Base-by-base conservation (phyloP, 768 basidiomycete species). In the Lentinus tigrinus region DNA sequence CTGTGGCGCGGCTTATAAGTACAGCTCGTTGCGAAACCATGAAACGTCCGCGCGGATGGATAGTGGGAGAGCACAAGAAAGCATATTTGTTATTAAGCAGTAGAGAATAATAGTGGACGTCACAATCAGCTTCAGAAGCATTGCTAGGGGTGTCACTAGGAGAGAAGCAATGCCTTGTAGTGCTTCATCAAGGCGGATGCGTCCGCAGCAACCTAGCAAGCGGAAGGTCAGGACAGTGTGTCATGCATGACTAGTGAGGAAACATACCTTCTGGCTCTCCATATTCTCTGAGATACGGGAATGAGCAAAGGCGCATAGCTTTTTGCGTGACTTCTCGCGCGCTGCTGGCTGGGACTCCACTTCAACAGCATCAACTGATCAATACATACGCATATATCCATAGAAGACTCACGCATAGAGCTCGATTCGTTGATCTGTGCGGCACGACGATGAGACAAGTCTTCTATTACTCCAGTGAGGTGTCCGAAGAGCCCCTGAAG, bases 141-240 rank as follows among this genome's bases (percentile, higher is more conserved):
- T 28, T n/a, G 27, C n/a, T n/a, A n/a, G n/a, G 4, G 21, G 17
- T 21, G 1, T 52, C 36, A 59, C 54, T 68, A 53, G 42, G 67
- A 60, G 46, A 78, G 60, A 7, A 31, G 11, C 9, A 72, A 47
- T 46, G 76, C 70, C 57, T 79, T 78, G 56, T 77, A 79, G 56
- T 77, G 70, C 46, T 71, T 78, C 64, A 78, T 74, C 48, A 76
- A 65, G 19, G 70, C 72, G 27, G 71, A 65, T 9, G 77, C 74
- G 58, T 78, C 76, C 43, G 66, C 67, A 7, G 70, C 73, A 26
- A 79, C 64, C 75, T 77, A 28, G 24, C 52, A 47, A 44, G 16
- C 24, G 13, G 23, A 40, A 37, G 4, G 31, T 56, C 46, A 55
- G 46, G 54, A 43, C 42, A n/a, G n/a, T n/a, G n/a, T n/a, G 11